phyloP scores from a whole-genome alignment of 176 grass and related monocot species.

The Olyra latifolia region DNA sequence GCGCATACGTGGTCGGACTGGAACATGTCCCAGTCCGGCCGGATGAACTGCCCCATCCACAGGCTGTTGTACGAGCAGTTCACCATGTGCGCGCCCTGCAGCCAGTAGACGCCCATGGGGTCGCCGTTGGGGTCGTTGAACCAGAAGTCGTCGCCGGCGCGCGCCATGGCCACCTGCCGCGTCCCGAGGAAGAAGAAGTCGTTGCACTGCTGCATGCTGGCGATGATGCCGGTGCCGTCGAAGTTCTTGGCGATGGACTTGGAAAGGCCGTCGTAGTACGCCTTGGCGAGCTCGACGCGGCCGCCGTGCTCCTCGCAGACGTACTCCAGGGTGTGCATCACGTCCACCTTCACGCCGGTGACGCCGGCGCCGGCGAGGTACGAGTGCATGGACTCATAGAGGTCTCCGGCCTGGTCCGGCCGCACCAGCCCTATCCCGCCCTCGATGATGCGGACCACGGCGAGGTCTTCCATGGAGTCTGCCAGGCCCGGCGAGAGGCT shows the following conservation, averaged over 20 bases:
- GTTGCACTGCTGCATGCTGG: constrained; percentile 90
- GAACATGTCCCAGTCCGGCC: constrained; percentile 94
- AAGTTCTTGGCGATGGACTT: constrained; percentile 52
- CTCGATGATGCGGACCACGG: constrained; percentile 58
- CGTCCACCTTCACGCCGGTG: constrained; percentile 78
- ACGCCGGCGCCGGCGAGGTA: constrained; percentile 54
- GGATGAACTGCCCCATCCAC: constrained; percentile 79
- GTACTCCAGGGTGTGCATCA: constrained; percentile 65
- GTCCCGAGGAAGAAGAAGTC: constrained; percentile 75
- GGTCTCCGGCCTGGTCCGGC: constrained; percentile 29
- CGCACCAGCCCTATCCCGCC: constrained; percentile 54
- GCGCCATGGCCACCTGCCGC: constrained; percentile 33
- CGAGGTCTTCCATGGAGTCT: constrained; percentile 62
- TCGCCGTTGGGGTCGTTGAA: constrained; percentile 67
- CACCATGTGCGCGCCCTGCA: constrained; percentile 80
- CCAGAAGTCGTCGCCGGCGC: constrained; percentile 74
- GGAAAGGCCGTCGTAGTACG: constrained; percentile 55
- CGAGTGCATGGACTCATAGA: constrained; percentile 60
- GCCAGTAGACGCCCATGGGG: constrained; percentile 58
- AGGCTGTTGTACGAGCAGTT: constrained; percentile 81
- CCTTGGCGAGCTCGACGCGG: constrained; percentile 58
- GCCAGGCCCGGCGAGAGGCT: constrained; percentile 31
- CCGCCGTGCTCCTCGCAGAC: constrained; percentile 57
- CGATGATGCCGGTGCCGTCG: constrained; percentile 57
- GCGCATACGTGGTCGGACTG: constrained; percentile 60